Conservation (phyloP, 2,329 filamentous ascomycete genomes). For the Stagonosporopsis rhizophila region DNA sequence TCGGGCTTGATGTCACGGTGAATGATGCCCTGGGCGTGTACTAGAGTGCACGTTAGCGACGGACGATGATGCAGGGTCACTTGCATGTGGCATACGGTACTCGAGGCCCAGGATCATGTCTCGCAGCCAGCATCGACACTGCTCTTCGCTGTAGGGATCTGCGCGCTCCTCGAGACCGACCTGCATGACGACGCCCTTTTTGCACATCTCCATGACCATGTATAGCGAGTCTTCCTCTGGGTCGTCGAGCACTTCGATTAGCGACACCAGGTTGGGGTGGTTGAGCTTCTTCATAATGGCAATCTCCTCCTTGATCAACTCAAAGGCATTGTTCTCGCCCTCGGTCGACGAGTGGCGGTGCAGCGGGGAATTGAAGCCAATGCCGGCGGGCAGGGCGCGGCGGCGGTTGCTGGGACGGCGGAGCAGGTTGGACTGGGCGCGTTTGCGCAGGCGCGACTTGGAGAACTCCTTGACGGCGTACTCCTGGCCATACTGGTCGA, state of each 20-base stretch:
- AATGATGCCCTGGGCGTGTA: slow-evolving; percentile 92
- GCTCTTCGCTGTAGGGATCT: slow-evolving; percentile 81
- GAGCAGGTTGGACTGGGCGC: slow-evolving; percentile 87
- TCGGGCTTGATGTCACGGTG: slow-evolving; percentile 98
- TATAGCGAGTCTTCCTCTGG: slow-evolving; percentile 95
- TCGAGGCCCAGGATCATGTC: slow-evolving; percentile 95
- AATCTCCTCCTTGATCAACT: slow-evolving; percentile 92
- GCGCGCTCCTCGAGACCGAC: slow-evolving; percentile 85
- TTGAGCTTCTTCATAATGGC: slow-evolving; percentile 99
- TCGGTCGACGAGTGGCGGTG: slow-evolving; percentile 66
- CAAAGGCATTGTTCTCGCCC: slow-evolving; percentile 74
- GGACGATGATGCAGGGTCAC: background rate
- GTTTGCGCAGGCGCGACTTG: slow-evolving; percentile 86
- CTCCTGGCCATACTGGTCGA: slow-evolving; percentile 90
- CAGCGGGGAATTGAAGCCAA: slow-evolving; percentile 68
- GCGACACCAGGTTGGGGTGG: slow-evolving; percentile 88
- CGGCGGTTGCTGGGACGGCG: slow-evolving; percentile 65
- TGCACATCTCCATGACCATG: slow-evolving; percentile 99
- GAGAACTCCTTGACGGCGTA: slow-evolving; percentile 98
- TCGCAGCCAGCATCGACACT: slow-evolving; percentile 89
- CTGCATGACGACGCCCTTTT: slow-evolving; percentile 96
- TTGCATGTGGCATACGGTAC: slow-evolving; percentile 69
- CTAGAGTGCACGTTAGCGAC: slow-evolving; percentile 53
- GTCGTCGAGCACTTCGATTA: slow-evolving; percentile 95
- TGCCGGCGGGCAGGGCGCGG: slow-evolving; percentile 60